Conservation (phyloP, 176 grass and related monocot genomes). For the Oropetium thomaeum region DNA sequence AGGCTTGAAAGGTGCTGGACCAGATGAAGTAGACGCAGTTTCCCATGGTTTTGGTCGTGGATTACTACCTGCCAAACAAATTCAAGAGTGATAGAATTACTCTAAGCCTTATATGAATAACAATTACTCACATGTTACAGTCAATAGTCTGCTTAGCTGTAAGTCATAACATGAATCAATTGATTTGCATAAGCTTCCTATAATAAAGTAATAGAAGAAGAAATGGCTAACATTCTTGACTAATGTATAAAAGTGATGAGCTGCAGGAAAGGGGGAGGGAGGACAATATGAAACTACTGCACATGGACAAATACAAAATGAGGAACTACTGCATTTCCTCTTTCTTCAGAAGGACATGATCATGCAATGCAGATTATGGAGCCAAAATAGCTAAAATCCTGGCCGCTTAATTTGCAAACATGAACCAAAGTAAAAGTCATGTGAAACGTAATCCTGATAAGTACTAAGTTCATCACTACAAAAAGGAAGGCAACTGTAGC, state of each 20-base stretch:
- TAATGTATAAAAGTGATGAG: too few species aligned
- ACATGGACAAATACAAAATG: too few species aligned
- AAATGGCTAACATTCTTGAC: too few species aligned
- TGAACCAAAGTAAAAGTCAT: too few species aligned
- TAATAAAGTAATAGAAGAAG: neutral
- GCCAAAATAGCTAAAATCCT: too few species aligned
- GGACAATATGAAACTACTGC: too few species aligned
- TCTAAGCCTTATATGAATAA: neutral
- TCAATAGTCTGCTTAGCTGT: neutral
- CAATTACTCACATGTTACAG: neutral
- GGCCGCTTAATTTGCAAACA: too few species aligned
- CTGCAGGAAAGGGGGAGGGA: too few species aligned
- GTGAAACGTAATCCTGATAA: neutral
- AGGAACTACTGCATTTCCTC: too few species aligned
- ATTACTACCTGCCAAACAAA: slow-evolving; percentile 49
- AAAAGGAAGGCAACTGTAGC: neutral
- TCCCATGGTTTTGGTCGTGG: slow-evolving; percentile 80
- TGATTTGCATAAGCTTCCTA: neutral
- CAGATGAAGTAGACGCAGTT: slow-evolving; percentile 49
- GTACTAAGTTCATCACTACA: neutral
- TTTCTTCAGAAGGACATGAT: too few species aligned
- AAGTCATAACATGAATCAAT: neutral
- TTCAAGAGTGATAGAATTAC: neutral
- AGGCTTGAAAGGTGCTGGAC: slow-evolving; percentile 60
- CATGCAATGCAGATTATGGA: too few species aligned